Percentiles rank a stretch among this genome's conserved stretches.
Conservation (phyloP, 495 filamentous ascomycete species). For the Lophiotrema nucula region DNA sequence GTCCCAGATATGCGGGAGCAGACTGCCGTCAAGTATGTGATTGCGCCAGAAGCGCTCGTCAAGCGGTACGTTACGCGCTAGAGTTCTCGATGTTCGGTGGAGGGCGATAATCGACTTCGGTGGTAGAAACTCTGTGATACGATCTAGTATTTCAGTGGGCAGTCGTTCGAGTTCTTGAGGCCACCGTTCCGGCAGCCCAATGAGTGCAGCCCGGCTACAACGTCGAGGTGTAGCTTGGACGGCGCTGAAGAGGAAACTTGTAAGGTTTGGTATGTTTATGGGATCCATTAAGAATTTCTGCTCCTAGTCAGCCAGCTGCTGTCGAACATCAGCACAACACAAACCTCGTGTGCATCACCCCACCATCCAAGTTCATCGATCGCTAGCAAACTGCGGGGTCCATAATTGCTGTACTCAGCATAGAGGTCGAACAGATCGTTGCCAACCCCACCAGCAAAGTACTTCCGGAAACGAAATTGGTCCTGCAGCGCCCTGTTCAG, state of each 20-base stretch:
- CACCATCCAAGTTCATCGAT: slow-evolving; percentile 7
- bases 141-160: slow-evolving; percentile 1
- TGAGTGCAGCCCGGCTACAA: background rate
- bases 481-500: background rate
- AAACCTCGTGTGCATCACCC: slow-evolving; percentile 1
- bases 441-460: background rate
- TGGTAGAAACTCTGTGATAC: background rate
- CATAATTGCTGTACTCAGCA: background rate
- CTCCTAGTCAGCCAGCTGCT: background rate
- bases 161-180: background rate
- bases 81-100: background rate
- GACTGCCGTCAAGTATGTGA: background rate
- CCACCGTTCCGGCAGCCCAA: background rate
- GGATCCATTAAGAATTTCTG: slow-evolving; percentile 1
- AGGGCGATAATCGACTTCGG: slow-evolving; percentile 1
- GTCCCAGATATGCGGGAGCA: slow-evolving; percentile 8
- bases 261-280: background rate
- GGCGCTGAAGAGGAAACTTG: background rate
- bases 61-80: background rate
- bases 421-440: slow-evolving; percentile 8
- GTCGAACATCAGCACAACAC: background rate
- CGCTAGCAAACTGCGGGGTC: background rate
- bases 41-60: slow-evolving; percentile 13
- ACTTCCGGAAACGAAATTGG: background rate
- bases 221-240: background rate